A percentile compares a stretch with the other conserved stretches of the same genome.
Conservation (phyloP, 2,329 filamentous ascomycete genomes). For the Bipolaris cookei region DNA sequence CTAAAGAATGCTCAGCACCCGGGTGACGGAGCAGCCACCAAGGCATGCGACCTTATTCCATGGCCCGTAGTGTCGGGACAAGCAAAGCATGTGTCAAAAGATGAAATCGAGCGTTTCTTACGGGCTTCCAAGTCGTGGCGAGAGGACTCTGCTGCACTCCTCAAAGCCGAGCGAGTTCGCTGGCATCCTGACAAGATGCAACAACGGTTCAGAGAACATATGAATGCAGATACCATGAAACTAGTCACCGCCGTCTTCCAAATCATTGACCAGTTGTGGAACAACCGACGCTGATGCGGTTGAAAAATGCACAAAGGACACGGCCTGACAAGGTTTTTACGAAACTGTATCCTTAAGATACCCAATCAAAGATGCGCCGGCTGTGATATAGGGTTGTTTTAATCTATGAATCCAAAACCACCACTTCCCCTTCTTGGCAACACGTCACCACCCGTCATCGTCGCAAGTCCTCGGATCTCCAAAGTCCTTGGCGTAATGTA, state of each 20-base stretch:
- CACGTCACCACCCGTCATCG: not conserved
- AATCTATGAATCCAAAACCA: constrained; percentile 4
- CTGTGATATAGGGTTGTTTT: not conserved
- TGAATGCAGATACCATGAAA: constrained; percentile 75
- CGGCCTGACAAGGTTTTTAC: not conserved
- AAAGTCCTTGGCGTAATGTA: constrained; percentile 16
- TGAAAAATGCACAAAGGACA: not conserved
- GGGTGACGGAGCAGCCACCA: constrained; percentile 19
- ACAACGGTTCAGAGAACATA: constrained; percentile 76
- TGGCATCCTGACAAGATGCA: constrained; percentile 99
- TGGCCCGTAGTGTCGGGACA: constrained; percentile 76
- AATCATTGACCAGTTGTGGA: constrained; percentile 82
- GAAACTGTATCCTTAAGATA: not conserved
- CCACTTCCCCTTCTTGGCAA: constrained; percentile 5
- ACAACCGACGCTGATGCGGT: constrained; percentile 52
- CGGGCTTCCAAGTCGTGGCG: constrained; percentile 56
- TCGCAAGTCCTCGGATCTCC: constrained; percentile 3
- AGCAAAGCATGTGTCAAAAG: constrained; percentile 62
- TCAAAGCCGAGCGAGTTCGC: constrained; percentile 85
- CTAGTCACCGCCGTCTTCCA: constrained; percentile 91
- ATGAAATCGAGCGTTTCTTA: constrained; percentile 73
- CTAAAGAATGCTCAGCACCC: constrained; percentile 43
- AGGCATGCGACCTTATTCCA: constrained; percentile 56
- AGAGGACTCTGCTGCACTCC: constrained; percentile 54
- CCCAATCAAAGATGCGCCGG: not conserved